Base-by-base conservation (phyloP, 306 rosid genomes). In the Vicia faba region DNA sequence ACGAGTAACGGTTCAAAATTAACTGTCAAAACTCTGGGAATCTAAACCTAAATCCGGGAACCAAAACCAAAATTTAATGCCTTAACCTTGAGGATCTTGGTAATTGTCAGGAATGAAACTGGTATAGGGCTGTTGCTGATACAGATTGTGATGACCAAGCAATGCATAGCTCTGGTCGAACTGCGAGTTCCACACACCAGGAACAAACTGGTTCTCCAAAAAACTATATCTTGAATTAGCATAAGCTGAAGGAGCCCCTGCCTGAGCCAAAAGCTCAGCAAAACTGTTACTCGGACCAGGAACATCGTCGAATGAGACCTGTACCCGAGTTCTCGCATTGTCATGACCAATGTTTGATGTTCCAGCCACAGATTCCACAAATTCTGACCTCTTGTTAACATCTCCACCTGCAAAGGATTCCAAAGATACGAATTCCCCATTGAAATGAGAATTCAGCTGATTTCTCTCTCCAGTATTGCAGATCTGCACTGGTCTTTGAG, bases 401-500 rank as follows among this genome's bases (percentile, higher is more conserved):
- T 26, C 69, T 60, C 36, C 65, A 40, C 11, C 20, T 0, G 55
- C 13, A 3, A 70, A 49, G 15, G 69, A 9, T n/a, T 69, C 46
- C 35, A 8, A n/a, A 64, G 65, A 53, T 44, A 75, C 36, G 51
- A 36, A 16, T 13, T n/a, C 28, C 5, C 74, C 78, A 41, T 68
- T 43, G 65, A 40, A 36, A 58, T 64, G 64, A 50, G 53, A 44
- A 1, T 3, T 23, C 8, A 44, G 18, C 12, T 56, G 75, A 20
- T 45, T 66, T 66, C 41, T 48, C 43, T 65, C 66, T 9, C 35
- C 72, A 15, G 64, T 15, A 29, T 29, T 61, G 62, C 16, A 78
- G 82, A 78, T 81, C 78, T 75, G 85, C 64, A 8, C 75, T 54
- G 77, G 38, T 35, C 5, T 77, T 1, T 43, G 55, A 7, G 61